Base-by-base conservation (phyloP, 164 flowering plant genomes). In the Liquidambar formosana region DNA sequence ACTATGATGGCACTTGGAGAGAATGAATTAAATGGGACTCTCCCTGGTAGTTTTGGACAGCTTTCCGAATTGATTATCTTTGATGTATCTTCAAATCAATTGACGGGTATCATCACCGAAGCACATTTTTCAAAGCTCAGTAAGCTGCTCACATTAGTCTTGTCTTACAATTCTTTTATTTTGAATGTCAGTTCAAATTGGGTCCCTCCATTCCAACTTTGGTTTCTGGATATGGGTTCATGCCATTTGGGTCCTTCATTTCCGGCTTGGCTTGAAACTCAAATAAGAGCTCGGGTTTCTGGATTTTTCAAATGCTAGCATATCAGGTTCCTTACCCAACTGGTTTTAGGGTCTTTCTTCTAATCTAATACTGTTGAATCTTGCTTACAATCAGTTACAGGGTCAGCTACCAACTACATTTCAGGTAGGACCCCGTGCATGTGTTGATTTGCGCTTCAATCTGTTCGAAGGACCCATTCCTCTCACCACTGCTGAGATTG, bases 311-410 rank as follows among this genome's bases (percentile, higher is more conserved):
- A 85, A 82, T 71, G 65, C 84, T 27, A 77, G 87, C 71, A 82
- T 88, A 46, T 77, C 80, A 18, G n/a, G n/a, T n/a, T n/a, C n/a
- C n/a, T n/a, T n/a, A n/a, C n/a, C n/a, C n/a, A n/a, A n/a, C n/a
- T n/a, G 84, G 84, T 83, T 85, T 45, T 81, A 86, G 84, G 81
- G 80, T 41, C 41, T 80, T 19, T 79, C 87, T 49, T 62, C 72
- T 25, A 78, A 78, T 43, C 70, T 85, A 1, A 65, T 69, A 0
- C 54, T 70, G 21, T 47, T 86, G 26, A 75, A 83, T 62, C 68
- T 79, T 46, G 84, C 89, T 12, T 25, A 58, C 66, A 86, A 82
- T 70, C 80, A 75, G 48, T 62, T 86, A 57, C 66, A 73, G 52
- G 86, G 84, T 16, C 77, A 71, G 65, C 66, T 82, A 1, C 86